Evolutionary conservation across 2,329 filamentous ascomycete genomes (phyloP), one percentile per base, ranked within the genome.

Genomic region (Chrysoporthe puriensis): DNA sequence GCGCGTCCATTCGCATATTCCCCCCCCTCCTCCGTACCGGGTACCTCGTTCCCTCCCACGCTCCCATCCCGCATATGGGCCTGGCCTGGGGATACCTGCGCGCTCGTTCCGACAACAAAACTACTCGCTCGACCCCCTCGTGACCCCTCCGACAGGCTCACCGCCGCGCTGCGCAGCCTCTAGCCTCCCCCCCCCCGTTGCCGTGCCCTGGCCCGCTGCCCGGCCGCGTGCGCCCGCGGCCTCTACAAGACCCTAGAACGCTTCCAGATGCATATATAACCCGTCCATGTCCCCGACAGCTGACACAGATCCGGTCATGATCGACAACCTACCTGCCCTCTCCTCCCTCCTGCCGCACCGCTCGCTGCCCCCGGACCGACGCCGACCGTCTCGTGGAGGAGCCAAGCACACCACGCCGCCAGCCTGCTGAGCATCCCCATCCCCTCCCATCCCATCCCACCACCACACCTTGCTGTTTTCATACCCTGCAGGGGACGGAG

Each of bases 271-370:
- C 44, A 63, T 54, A 16, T 11, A 40, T 54, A 54, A 42, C n/a
- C 34, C 46, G 32, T n/a, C 44, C n/a, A 40, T 42, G 34, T 18
- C 61, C 16, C 61, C 34, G 7, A 40, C 40, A 50, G 32, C 61
- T 34, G 40, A 63, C 62, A 56, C 62, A 34, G 6, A 64, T 57
- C 7, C 26, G 62, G 62, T 57, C 42, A 44, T 64, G 62, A 64
- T 64, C 62, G 52, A 57, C 62, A 57, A 18, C n/a, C 36, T 40
- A n/a, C 6, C 26, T 26, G 26, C 40, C 42, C 18, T 60, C 13
- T 40, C 44, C 26, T 16, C 13, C 43, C 46, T 62, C 21, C 43
- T 61, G 26, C 18, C 43, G 59, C 59, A 48, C 58, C 57, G n/a
- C 26, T 26, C 26, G 26, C 26, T 26, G 26, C 26, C 26, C 26